These are phyloP conservation scores for Eurotiales sp. DNA, from an alignment of 2,329 filamentous ascomycete genomes.

Conservation along the genomic window DNA sequence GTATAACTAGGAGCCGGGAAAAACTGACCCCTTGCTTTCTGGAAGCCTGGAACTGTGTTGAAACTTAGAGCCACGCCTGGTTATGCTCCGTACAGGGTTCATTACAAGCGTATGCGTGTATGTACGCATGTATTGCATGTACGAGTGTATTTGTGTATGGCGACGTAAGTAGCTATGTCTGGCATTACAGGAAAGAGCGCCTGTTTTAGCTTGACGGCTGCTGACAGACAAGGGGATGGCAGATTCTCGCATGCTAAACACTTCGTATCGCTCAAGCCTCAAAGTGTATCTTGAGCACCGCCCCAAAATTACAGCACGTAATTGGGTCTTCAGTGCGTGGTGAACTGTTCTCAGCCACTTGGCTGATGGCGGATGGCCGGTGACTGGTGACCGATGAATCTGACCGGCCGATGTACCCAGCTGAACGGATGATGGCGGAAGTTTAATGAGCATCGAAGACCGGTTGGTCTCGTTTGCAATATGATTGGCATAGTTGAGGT, in stretches of 20 bases:
- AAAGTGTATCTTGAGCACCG: no score
- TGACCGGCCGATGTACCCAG: background rate
- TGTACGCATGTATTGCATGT: background rate
- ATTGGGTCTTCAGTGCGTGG: no score
- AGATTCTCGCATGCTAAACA: background rate
- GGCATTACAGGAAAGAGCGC: background rate
- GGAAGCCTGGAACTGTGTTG: slow-evolving; percentile 2
- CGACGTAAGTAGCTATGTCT: background rate
- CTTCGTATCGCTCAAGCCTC: no score
- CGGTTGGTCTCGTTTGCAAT: background rate
- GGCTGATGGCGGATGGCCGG: no score
- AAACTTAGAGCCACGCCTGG: background rate
- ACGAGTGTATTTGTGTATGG: background rate
- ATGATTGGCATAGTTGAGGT: background rate
- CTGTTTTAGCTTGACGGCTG: slow-evolving; percentile 3
- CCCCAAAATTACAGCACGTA: background rate
- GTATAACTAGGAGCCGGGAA: background rate
- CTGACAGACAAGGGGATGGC: background rate
- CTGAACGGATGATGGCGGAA: slow-evolving; percentile 4
- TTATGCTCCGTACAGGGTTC: background rate
- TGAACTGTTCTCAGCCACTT: no score
- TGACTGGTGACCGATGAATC: no score
- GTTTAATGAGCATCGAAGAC: no score
- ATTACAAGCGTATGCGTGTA: background rate
- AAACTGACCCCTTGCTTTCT: slow-evolving; percentile 6